Base-by-base conservation (phyloP, 78 protist species). In the Dictyostelium brefeldianum region DNA sequence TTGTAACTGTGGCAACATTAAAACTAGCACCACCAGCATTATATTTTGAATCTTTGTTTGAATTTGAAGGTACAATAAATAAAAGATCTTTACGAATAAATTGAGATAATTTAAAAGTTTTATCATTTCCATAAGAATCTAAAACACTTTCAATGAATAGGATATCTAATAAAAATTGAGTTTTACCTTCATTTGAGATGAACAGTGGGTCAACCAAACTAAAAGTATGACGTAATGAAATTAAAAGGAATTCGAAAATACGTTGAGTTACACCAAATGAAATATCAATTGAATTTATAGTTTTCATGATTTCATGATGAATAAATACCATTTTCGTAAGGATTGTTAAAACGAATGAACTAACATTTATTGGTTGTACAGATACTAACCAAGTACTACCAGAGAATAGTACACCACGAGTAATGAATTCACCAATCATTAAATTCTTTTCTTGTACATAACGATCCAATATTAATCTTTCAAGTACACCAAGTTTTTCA, bases 401-500 rank as follows among this genome's bases (percentile, higher is more conserved):
- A n/a, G 81, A 74, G 46, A 73, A 59, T 51, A 85, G 54, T 14
- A 85, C 78, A 27, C 92, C 92, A 36, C 51, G 43, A 7, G 81
- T 54, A 10, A 85, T 50, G 25, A 59, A 27, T 14, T 85, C 92
- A 18, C 92, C 46, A 46, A 85, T 17, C n/a, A 31, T 31, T 54
- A 46, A 10, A 27, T 54, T 85, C 83, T 85, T 85, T 43, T 74
- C 83, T 10, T 85, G 81, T 7, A 85, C 83, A 62, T 85, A 85
- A 31, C 78, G 47, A 41, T 85, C 92, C 2, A 85, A 54, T 18
- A 85, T 85, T 15, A 71, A 47, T 78, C 71, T 74, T 62, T 85
- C 92, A 77, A 85, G 59, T 6, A 75, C 74, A 75, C 92, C 92
- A n/a, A 85, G 57, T 59, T 85, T 85, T 51, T 85, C 83, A 74